Conservation (phyloP, 2,329 filamentous ascomycete species). For the Botrytis medusae region DNA sequence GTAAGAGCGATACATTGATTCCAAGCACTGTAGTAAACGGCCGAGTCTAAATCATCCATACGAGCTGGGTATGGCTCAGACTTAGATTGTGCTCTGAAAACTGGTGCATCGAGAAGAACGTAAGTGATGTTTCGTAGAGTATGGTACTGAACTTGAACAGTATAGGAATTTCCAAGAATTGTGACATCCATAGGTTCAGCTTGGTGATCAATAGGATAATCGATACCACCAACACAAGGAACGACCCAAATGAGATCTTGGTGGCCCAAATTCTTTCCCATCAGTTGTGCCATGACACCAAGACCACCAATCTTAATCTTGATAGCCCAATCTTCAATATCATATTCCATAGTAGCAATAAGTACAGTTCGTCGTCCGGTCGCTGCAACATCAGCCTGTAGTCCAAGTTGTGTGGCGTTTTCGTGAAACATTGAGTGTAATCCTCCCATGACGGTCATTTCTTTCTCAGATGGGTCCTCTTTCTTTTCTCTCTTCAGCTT, state of each 20-base stretch:
- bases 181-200: constrained; percentile 63
- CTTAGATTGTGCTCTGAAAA: constrained; percentile 64
- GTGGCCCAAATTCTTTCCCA: constrained; percentile 60
- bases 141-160: constrained; percentile 64
- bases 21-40: constrained; percentile 69
- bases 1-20: constrained; percentile 67
- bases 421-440: constrained; percentile 17
- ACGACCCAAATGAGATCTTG: constrained; percentile 67
- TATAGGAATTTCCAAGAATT: constrained; percentile 59
- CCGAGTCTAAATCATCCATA: constrained; percentile 68
- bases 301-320: constrained; percentile 72
- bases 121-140: constrained; percentile 65
- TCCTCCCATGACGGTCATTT: constrained; percentile 24
- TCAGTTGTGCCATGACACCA: constrained; percentile 69
- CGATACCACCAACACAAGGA: constrained; percentile 61
- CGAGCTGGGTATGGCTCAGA: constrained; percentile 64
- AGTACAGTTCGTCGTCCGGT: constrained; percentile 52
- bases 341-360: constrained; percentile 71
- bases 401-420: constrained; percentile 18
- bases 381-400: constrained; percentile 8
- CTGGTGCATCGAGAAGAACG: constrained; percentile 57
- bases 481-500: constrained; percentile 39
- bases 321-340: constrained; percentile 68
- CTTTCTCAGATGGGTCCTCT: constrained; percentile 23
- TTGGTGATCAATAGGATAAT: constrained; percentile 59